Evolutionary conservation across 345 rosid species (phyloP).

Genomic region (Gossypium stocksii): DNA sequence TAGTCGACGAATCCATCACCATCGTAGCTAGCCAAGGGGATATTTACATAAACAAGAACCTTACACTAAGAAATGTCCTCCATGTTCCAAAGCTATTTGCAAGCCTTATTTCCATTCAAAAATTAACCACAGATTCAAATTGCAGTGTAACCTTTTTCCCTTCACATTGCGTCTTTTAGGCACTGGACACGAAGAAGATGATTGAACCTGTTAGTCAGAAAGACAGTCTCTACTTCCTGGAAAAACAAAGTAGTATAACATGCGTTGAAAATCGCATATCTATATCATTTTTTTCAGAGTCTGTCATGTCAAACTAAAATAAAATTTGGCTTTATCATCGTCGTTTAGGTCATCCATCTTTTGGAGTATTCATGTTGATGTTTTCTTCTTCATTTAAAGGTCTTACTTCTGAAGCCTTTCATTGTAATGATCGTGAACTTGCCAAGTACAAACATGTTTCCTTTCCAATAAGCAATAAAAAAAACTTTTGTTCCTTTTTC

Average conservation of each 20-base stretch:
- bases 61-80: background rate
- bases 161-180: background rate
- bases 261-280: too few species aligned
- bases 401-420: too few species aligned
- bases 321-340: too few species aligned
- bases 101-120: background rate
- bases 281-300: too few species aligned
- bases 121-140: background rate
- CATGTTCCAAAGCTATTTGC: background rate
- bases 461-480: background rate
- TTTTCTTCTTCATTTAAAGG: background rate
- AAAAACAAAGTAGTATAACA: too few species aligned
- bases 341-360: background rate
- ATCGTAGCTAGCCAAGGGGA: background rate
- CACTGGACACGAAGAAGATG: background rate
- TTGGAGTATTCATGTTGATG: background rate
- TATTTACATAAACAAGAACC: background rate
- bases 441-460: background rate
- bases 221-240: background rate
- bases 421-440: background rate
- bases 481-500: background rate
- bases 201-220: background rate
- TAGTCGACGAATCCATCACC: background rate
- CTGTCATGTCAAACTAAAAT: too few species aligned
- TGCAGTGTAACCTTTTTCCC: background rate